Percentiles rank a stretch among this genome's conserved stretches.
phyloP scores from a whole-genome alignment of 257 asterid genomes.

The Apocynum venetum region DNA sequence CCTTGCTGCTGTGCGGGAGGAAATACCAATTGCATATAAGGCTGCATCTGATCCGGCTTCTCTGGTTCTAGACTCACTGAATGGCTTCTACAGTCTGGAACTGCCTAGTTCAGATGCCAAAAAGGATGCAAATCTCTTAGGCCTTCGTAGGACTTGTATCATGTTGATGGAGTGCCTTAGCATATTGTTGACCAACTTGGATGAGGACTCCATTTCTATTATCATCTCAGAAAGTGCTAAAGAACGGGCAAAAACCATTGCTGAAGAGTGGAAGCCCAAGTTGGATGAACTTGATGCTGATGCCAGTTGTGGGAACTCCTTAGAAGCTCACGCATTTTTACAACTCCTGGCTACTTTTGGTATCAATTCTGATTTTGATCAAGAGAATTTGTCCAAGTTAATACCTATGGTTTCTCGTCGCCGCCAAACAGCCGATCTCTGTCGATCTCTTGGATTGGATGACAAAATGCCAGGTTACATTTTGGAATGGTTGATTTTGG shows the following conservation, averaged over 20 bases:
- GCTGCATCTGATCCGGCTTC: slow-evolving; percentile 80
- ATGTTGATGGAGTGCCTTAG: slow-evolving; percentile 97
- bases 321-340: slow-evolving; percentile 97
- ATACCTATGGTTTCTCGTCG: slow-evolving; percentile 99
- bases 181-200: slow-evolving; percentile 45
- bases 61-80: slow-evolving; percentile 78
- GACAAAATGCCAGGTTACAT: slow-evolving; percentile 92
- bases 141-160: slow-evolving; percentile 90
- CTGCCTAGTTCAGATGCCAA: slow-evolving; percentile 55
- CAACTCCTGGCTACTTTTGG: slow-evolving; percentile 91
- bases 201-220: slow-evolving; percentile 31
- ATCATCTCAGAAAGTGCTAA: slow-evolving; percentile 52
- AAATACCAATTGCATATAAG: slow-evolving; percentile 74
- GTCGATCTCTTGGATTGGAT: slow-evolving; percentile 87
- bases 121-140: slow-evolving; percentile 78
- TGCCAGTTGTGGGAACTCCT: slow-evolving; percentile 92
- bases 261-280: slow-evolving; percentile 94
- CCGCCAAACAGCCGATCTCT: slow-evolving; percentile 92
- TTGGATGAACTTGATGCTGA: slow-evolving; percentile 84
- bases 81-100: slow-evolving; percentile 69
- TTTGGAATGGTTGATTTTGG: slow-evolving; percentile 15
- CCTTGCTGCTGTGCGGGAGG: slow-evolving; percentile 77
- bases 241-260: slow-evolving; percentile 79
- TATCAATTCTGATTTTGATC: slow-evolving; percentile 75
- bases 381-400: slow-evolving; percentile 66